A percentile compares a stretch with the other conserved stretches of the same genome.
Evolutionary conservation across 805 yeast species (phyloP).

Genomic region (Starmerella geochares): DNA sequence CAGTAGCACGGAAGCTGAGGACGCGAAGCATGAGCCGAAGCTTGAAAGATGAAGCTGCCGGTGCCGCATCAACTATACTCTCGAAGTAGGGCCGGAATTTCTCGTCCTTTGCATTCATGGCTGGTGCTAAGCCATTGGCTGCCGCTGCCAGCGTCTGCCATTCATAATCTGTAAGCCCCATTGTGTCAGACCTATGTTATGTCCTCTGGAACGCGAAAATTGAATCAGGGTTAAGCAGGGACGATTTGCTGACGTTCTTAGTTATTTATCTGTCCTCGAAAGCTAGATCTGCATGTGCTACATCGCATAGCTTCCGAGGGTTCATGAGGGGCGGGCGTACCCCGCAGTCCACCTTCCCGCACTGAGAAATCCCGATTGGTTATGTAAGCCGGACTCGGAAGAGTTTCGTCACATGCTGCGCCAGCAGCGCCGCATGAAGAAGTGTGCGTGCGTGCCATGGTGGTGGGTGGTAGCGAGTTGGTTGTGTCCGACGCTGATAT

Average conservation of each 20-base stretch:
- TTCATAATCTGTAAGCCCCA: conserved; percentile 7
- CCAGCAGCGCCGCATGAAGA: too few species aligned
- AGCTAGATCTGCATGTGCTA: neutral
- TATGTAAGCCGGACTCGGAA: too few species aligned
- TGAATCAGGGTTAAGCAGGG: neutral
- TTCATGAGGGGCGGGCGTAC: neutral
- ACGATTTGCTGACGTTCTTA: neutral
- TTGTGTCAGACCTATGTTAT: neutral
- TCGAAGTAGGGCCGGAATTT: conserved; percentile 7
- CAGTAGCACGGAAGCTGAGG: conserved; percentile 24
- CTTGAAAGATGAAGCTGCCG: neutral
- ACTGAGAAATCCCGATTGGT: neutral
- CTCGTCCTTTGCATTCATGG: conserved; percentile 5
- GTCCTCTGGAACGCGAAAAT: neutral
- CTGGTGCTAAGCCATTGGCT: conserved; percentile 6
- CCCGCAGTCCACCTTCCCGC: neutral
- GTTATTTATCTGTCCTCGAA: neutral
- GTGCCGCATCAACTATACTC: neutral
- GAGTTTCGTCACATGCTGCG: too few species aligned
- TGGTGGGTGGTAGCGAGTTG: too few species aligned
- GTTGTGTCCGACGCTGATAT: too few species aligned
- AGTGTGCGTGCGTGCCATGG: too few species aligned
- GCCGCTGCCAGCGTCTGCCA: conserved; percentile 15
- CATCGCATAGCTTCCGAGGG: neutral
- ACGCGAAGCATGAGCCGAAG: conserved; percentile 22